A percentile compares a stretch with the other conserved stretches of the same genome.
Evolutionary conservation across 164 flowering plant species (phyloP).

Genomic region (Tinospora cordifolia): DNA sequence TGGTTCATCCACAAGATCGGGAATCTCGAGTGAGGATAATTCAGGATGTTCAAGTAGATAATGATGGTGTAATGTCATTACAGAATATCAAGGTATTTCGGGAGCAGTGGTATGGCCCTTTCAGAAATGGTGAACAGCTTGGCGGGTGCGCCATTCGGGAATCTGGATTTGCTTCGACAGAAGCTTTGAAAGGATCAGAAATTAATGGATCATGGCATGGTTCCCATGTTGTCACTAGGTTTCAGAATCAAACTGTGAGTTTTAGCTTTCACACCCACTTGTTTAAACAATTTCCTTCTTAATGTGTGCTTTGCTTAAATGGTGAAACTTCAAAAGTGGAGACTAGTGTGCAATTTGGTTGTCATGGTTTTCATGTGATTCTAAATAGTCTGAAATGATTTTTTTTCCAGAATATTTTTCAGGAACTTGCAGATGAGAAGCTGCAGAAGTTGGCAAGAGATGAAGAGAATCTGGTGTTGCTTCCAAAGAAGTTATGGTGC

Average conservation of each 20-base stretch:
- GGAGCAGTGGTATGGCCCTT: constrained; percentile 97
- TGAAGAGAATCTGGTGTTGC: constrained; percentile 38
- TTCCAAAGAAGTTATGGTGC: constrained; percentile 84
- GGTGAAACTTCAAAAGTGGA: not conserved
- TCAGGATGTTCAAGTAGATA: constrained; percentile 44
- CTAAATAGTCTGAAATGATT: not conserved
- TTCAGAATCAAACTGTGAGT: constrained; percentile 44
- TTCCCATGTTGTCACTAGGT: constrained; percentile 32
- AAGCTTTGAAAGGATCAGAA: constrained; percentile 39
- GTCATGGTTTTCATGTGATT: not conserved
- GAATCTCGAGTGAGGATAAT: constrained; percentile 75
- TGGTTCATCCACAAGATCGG: constrained; percentile 59
- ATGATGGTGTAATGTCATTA: constrained; percentile 24
- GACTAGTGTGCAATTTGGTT: not conserved
- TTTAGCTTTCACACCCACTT: not conserved
- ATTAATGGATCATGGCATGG: constrained; percentile 66
- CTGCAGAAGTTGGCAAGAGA: constrained; percentile 33
- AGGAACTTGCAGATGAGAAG: constrained; percentile 36
- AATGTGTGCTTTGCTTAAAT: not conserved
- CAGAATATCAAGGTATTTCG: constrained; percentile 48
- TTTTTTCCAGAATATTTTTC: constrained; percentile 31
- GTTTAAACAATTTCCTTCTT: not conserved
- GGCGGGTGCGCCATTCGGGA: constrained; percentile 92
- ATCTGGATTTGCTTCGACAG: constrained; percentile 76
- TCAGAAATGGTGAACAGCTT: constrained; percentile 80